These are phyloP conservation scores for Amaranthus cruentus DNA, from an alignment of 148 eudicot genomes.

Conservation along the genomic window DNA sequence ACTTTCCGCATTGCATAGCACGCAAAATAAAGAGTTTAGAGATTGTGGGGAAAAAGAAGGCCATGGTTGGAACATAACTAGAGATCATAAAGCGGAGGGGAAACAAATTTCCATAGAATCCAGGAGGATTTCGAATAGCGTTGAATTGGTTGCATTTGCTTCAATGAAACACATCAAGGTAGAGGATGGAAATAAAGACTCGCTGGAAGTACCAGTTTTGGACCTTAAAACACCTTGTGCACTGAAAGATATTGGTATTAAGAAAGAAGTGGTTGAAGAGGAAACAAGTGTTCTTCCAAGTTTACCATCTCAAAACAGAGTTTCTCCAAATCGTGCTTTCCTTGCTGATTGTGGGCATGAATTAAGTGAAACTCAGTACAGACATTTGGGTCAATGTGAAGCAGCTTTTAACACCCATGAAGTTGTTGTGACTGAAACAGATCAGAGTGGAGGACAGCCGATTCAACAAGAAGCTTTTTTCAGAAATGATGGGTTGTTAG, in stretches of 20 bases:
- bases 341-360: too few relatives aligned
- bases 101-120: conserved; percentile 20
- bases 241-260: neutral
- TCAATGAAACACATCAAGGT: neutral
- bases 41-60: conserved; percentile 8
- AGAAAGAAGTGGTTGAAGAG: conserved; percentile 1
- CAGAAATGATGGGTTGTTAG: conserved; percentile 7
- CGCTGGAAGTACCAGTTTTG: neutral
- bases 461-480: neutral
- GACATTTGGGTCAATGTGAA: neutral
- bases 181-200: conserved; percentile 9
- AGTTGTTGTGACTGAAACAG: conserved; percentile 9
- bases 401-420: neutral
- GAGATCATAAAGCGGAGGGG: conserved; percentile 19
- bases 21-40: neutral
- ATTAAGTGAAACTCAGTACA: conserved; percentile 19
- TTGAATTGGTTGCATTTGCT: conserved; percentile 1
- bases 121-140: conserved; percentile 1
- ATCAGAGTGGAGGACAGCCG: neutral
- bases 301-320: conserved; percentile 14
- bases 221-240: neutral
- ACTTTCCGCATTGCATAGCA: conserved; percentile 14
- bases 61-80: neutral
- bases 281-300: conserved; percentile 7
- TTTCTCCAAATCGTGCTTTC: conserved; percentile 13